Evolutionary conservation across 257 asterid genomes (phyloP).

Genomic region (Primulina eburnea): DNA sequence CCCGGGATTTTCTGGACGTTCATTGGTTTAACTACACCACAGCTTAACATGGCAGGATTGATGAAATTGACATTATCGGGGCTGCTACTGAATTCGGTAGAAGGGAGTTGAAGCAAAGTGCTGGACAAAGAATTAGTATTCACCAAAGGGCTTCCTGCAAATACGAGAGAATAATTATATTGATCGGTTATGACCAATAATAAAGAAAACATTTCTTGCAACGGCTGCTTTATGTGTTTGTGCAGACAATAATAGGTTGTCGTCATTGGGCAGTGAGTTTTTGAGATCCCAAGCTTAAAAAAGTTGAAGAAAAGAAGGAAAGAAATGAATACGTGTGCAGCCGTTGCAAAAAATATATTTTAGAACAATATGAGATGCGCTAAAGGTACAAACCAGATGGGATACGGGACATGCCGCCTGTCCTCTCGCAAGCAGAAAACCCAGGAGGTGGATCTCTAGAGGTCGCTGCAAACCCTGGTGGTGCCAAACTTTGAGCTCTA

Average conservation of each 20-base stretch:
- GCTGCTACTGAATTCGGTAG: constrained; percentile 38
- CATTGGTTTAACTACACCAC: constrained; percentile 40
- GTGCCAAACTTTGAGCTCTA: constrained; percentile 65
- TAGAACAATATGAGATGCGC: background rate
- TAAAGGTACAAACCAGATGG: constrained; percentile 50
- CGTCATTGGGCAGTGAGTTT: background rate
- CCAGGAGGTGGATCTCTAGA: constrained; percentile 86
- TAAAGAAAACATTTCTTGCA: constrained; percentile 1
- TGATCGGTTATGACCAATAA: background rate
- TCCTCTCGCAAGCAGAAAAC: constrained; percentile 54
- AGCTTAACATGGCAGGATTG: constrained; percentile 49
- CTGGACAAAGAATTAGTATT: constrained; percentile 40
- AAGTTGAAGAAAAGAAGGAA: background rate
- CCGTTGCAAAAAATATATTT: background rate
- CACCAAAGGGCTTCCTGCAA: constrained; percentile 52
- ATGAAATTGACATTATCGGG: constrained; percentile 42
- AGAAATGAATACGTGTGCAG: background rate
- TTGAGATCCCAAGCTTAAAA: background rate
- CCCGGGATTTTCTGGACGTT: constrained; percentile 35
- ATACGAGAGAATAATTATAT: background rate
- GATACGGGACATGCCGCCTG: constrained; percentile 37
- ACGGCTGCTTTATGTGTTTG: background rate
- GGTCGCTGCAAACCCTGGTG: constrained; percentile 77
- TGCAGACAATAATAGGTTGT: background rate
- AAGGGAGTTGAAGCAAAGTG: constrained; percentile 37